A percentile compares a stretch with the other conserved stretches of the same genome.
phyloP scores from a whole-genome alignment of 345 rosid genomes.

The Lumnitzera littorea region DNA sequence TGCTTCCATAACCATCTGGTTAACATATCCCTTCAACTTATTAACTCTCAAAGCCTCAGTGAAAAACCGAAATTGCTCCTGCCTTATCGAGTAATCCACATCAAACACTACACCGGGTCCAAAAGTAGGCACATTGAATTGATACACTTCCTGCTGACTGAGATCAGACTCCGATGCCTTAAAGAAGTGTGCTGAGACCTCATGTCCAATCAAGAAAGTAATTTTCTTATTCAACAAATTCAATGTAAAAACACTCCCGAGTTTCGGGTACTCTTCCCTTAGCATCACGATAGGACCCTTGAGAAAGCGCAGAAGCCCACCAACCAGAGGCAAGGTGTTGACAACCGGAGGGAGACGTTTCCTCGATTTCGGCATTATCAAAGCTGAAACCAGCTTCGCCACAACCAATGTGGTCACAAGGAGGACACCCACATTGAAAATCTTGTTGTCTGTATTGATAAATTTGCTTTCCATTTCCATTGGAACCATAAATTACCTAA shows the following conservation, averaged over 20 bases:
- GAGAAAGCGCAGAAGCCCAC: constrained; percentile 66
- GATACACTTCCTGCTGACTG: constrained; percentile 96
- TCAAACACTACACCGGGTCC: constrained; percentile 98
- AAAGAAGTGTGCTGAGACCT: constrained; percentile 94
- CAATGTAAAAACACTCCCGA: constrained; percentile 86
- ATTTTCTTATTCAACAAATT: constrained; percentile 63
- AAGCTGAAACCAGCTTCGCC: constrained; percentile 64
- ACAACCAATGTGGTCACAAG: constrained; percentile 58
- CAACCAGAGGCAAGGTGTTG: constrained; percentile 54
- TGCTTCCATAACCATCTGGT: constrained; percentile 91
- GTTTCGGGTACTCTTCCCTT: constrained; percentile 77
- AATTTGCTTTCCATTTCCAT: constrained; percentile 52
- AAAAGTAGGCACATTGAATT: constrained; percentile 92
- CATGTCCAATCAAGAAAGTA: constrained; percentile 93
- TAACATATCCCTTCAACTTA: constrained; percentile 87
- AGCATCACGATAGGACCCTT: constrained; percentile 82
- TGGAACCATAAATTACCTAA: constrained; percentile 3
- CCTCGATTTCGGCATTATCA: constrained; percentile 47
- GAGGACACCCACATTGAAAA: constrained; percentile 48
- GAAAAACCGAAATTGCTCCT: constrained; percentile 95
- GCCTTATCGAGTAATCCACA: constrained; percentile 79
- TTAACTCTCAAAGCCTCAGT: constrained; percentile 79
- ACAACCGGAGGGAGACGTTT: constrained; percentile 76
- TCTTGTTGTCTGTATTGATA: constrained; percentile 45
- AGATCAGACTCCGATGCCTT: constrained; percentile 85